These are phyloP conservation scores for Sporobolomyces phaffii DNA, from an alignment of 768 basidiomycete species.

Conservation along the genomic window DNA sequence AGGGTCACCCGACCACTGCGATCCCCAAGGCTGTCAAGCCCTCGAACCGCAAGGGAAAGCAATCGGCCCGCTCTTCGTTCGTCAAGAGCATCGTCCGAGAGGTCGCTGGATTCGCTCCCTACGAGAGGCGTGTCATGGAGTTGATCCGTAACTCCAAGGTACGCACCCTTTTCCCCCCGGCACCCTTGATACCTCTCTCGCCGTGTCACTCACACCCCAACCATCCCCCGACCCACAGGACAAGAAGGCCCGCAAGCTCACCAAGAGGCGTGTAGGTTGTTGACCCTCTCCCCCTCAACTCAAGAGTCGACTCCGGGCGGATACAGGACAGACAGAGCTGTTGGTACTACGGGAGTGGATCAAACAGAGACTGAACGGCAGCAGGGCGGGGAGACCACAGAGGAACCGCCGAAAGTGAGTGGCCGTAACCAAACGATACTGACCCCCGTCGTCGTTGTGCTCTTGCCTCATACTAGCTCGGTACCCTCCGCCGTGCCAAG, in stretches of 20 bases:
- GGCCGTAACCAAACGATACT: not conserved
- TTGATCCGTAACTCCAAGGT: conserved; percentile 47
- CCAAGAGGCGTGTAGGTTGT: conserved; percentile 85
- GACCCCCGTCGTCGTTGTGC: not conserved
- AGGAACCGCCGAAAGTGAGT: not conserved
- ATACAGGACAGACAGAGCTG: too few species aligned
- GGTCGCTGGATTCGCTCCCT: conserved; percentile 55
- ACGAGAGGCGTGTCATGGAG: conserved; percentile 97
- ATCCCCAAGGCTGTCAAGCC: conserved; percentile 37
- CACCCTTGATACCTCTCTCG: too few species aligned
- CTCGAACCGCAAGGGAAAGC: conserved; percentile 75
- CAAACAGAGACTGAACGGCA: not conserved
- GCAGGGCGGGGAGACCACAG: not conserved
- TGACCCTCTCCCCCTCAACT: not conserved
- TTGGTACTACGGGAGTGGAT: not conserved
- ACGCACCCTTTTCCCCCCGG: too few species aligned
- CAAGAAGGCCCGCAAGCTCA: conserved; percentile 98
- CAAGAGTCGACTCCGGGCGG: not conserved
- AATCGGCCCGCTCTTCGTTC: conserved; percentile 83
- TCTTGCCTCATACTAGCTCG: conserved; percentile 54
- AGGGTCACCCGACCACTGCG: conserved; percentile 41
- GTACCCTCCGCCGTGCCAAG: conserved; percentile 96
- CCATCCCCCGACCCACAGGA: conserved; percentile 55
- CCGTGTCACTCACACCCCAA: not conserved
- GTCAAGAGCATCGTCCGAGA: conserved; percentile 90